Evolutionary conservation across 179 eudicot genomes (phyloP), one percentile per base, ranked within the genome.

Genomic region (Amaranthus tricolor): DNA sequence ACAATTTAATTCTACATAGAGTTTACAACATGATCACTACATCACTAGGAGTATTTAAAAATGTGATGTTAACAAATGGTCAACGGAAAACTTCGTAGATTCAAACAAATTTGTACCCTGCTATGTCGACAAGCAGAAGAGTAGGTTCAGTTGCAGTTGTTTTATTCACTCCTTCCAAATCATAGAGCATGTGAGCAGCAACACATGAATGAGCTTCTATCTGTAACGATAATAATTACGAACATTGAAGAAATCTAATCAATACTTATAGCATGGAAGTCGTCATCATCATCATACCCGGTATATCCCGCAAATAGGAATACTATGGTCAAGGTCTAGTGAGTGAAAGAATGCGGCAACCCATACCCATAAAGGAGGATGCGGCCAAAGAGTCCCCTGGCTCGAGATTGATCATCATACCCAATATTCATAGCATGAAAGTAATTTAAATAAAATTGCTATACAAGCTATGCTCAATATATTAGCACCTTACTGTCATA

Each of bases 161-260:
- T 79, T 82, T 88, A 79, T 87, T 84, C 68, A 86, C 97, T 79
- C 76, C 88, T 82, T 90, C 98, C 71, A 93, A 88, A 78, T 89
- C 97, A 83, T 79, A 86, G 19, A 95, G 87, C 88, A 81, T 86
- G 85, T 93, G 99, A 45, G 84, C 88, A 84, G 99, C 93, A 77
- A 93, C 99, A 86, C 96, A 85, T 74, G 97, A 73, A 85, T 95
- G 96, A 51, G 97, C 99, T 87, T 88, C 74, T 62, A 95, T 82
- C 99, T 93, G 83, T 75, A 64, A 77, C 45, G 45, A 70, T 58
- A 17, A 75, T 24, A 53, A 68, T 45, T 55, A 21, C 74, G 55
- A 52, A 16, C 49, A 70, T 31, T 19, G 45, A 68, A 50, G 57
- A 48, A 44, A 55, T 50, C 44, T 12, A 17, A 73, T 66, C 40